A percentile compares a stretch with the other conserved stretches of the same genome.
Conservation (phyloP, 2,329 filamentous ascomycete genomes). For the Phaeoacremonium minimum region DNA sequence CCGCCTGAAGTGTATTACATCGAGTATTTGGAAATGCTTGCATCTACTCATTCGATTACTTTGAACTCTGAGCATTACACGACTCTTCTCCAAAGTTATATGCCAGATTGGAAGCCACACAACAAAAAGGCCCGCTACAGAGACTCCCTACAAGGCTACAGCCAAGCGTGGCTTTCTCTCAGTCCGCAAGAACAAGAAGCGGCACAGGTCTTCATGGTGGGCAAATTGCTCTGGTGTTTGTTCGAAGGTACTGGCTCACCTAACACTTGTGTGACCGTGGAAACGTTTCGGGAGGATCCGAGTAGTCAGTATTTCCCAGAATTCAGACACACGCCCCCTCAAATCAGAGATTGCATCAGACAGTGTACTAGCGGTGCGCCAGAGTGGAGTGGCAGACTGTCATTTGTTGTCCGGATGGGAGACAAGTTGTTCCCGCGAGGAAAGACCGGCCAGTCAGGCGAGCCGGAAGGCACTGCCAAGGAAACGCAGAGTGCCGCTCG, state of each 20-base stretch:
- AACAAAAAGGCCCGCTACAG: slow-evolving; percentile 8
- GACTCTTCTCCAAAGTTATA: slow-evolving; percentile 4
- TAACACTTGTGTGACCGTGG: slow-evolving; percentile 12
- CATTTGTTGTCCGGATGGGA: slow-evolving; percentile 3
- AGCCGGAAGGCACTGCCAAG: background rate
- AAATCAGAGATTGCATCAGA: slow-evolving; percentile 8
- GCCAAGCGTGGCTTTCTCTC: slow-evolving; percentile 13
- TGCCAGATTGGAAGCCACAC: slow-evolving; percentile 9
- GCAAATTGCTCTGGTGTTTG: slow-evolving; percentile 19
- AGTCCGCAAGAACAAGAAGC: slow-evolving; percentile 6
- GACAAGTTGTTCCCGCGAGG: background rate
- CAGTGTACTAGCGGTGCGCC: slow-evolving; percentile 13
- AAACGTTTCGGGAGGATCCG: background rate
- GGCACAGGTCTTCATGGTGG: slow-evolving; percentile 18
- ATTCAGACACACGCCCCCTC: slow-evolving; percentile 10
- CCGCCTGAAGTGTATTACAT: slow-evolving; percentile 17
- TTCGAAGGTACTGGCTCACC: slow-evolving; percentile 16
- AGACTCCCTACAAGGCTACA: slow-evolving; percentile 13
- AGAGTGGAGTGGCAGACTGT: slow-evolving; percentile 10
- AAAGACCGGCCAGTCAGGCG: background rate
- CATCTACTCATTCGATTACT: background rate
- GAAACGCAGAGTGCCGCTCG: background rate
- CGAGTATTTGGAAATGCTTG: slow-evolving; percentile 16
- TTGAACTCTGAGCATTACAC: slow-evolving; percentile 1
- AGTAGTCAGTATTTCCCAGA: slow-evolving; percentile 10